Conservation (phyloP, 495 filamentous ascomycete genomes). For the Aspergillus ostianus region DNA sequence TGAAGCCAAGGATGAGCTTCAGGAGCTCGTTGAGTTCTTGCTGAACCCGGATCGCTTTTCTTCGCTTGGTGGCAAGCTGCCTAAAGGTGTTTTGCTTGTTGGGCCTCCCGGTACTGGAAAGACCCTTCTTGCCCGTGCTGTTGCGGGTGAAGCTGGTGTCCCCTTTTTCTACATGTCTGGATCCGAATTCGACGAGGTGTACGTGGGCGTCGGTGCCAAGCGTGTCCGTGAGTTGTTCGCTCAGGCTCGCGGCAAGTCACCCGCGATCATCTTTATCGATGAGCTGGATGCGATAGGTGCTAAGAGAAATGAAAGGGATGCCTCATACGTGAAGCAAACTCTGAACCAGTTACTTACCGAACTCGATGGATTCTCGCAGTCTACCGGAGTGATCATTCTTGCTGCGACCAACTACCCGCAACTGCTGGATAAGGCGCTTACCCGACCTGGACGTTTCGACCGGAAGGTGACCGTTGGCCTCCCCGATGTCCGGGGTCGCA, state of each 20-base stretch:
- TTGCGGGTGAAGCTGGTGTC: conserved; percentile 94
- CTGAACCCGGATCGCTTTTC: conserved; percentile 89
- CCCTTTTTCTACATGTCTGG: conserved; percentile 99
- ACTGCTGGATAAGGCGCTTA: conserved; percentile 89
- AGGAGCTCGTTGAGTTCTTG: conserved; percentile 94
- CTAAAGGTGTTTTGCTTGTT: conserved; percentile 93
- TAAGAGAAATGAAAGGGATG: conserved; percentile 88
- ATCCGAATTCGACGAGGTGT: conserved; percentile 97
- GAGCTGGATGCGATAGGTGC: conserved; percentile 96
- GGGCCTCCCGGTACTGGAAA: conserved; percentile 97
- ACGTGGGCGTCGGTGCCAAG: conserved; percentile 96
- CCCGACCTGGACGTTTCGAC: conserved; percentile 92
- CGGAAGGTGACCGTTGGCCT: conserved; percentile 84
- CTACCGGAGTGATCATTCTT: conserved; percentile 89
- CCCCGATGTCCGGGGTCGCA: conserved; percentile 91
- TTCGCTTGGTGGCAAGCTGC: conserved; percentile 88
- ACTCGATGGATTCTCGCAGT: conserved; percentile 93
- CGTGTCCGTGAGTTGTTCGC: conserved; percentile 94
- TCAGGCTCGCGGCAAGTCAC: conserved; percentile 81
- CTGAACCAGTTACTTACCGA: conserved; percentile 98
- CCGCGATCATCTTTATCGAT: conserved; percentile 97
- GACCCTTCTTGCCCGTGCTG: conserved; percentile 92
- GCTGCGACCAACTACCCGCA: conserved; percentile 96
- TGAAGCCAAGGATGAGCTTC: conserved; percentile 96
- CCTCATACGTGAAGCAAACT: conserved; percentile 95